phyloP scores from a whole-genome alignment of 352 stramenopile genomes.

The Phytopythium sindhum region DNA sequence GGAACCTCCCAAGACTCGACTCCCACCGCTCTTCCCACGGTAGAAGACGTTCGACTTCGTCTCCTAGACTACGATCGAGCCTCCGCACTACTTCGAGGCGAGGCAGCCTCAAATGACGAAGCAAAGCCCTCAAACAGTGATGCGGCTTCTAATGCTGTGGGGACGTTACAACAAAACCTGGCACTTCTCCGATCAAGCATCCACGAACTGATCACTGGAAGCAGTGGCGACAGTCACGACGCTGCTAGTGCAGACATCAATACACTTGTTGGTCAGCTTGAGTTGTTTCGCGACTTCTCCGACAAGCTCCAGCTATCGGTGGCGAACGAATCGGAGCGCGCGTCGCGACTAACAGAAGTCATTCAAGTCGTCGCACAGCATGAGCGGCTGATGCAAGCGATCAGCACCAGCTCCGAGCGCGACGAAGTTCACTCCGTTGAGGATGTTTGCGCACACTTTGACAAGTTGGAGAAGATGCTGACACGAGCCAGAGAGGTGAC shows the following conservation, averaged over 20 bases:
- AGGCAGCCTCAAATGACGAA: not conserved
- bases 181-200: not conserved
- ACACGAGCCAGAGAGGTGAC: slow-evolving; percentile 18
- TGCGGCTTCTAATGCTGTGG: not conserved
- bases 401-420: slow-evolving; percentile 16
- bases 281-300: not conserved
- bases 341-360: slow-evolving; percentile 11
- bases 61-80: slow-evolving; percentile 29
- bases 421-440: slow-evolving; percentile 16
- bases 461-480: slow-evolving; percentile 18
- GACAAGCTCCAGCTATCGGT: not conserved
- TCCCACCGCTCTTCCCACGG: slow-evolving; percentile 6
- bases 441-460: slow-evolving; percentile 16
- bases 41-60: slow-evolving; percentile 17
- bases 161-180: not conserved
- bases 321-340: not conserved
- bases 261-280: not conserved
- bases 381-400: slow-evolving; percentile 16
- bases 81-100: not conserved
- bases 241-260: no score
- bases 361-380: slow-evolving; percentile 16
- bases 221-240: not conserved
- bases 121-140: no score
- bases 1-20: not conserved
- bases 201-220: not conserved